A percentile compares a stretch with the other conserved stretches of the same genome.
phyloP scores from a whole-genome alignment of 208 protist species.

The Novymonas esmeraldas region DNA sequence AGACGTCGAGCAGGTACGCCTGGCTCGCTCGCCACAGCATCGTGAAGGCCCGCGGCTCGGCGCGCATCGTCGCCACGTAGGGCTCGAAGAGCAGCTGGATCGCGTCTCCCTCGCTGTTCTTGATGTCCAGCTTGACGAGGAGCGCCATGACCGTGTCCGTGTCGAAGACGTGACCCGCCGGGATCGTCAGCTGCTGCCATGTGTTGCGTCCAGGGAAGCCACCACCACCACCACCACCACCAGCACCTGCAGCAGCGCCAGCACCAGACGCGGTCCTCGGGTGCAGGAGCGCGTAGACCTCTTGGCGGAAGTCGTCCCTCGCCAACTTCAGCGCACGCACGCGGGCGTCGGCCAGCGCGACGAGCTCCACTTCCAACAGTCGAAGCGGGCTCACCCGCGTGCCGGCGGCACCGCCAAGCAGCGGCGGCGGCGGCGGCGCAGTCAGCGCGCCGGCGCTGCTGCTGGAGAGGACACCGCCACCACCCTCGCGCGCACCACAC shows the following conservation, averaged over 20 bases:
- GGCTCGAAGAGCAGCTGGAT: conserved; percentile 55
- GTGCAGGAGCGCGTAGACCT: conserved; percentile 22
- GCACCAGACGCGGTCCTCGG: not conserved
- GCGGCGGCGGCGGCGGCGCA: not conserved
- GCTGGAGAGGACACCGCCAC: conserved; percentile 4
- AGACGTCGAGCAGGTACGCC: conserved; percentile 71
- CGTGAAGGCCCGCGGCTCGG: conserved; percentile 66
- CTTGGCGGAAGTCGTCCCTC: conserved; percentile 24
- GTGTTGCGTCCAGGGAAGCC: conserved; percentile 3
- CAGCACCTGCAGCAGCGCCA: not conserved
- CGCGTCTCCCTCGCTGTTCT: conserved; percentile 31
- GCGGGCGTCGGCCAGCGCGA: conserved; percentile 24
- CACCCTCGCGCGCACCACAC: conserved; percentile 51
- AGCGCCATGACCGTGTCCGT: conserved; percentile 35
- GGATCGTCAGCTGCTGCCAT: conserved; percentile 33
- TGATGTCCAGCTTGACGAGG: conserved; percentile 33
- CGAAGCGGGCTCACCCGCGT: conserved; percentile 15
- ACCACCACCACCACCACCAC: not conserved
- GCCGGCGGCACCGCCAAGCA: not conserved
- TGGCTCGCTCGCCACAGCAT: conserved; percentile 81
- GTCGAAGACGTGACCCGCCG: conserved; percentile 31
- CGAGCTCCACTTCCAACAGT: conserved; percentile 44
- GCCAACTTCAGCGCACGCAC: conserved; percentile 31
- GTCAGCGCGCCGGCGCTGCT: not conserved
- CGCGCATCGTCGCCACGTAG: conserved; percentile 52